Evolutionary conservation across 2,329 filamentous ascomycete species (phyloP).

Genomic region (Bipolaris victoriae): DNA sequence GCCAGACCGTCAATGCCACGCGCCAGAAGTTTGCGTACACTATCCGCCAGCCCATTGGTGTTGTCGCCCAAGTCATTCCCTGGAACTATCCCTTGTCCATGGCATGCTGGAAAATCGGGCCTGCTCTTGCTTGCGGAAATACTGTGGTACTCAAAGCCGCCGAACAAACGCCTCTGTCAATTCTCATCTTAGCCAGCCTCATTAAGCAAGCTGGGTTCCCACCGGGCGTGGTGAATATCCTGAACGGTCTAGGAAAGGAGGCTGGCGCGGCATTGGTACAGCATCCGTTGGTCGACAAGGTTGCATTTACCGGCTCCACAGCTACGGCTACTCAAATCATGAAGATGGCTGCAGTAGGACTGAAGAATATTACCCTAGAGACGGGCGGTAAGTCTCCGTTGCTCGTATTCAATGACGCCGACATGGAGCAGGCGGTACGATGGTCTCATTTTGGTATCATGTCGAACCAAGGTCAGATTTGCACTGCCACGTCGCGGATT

Average conservation of each 20-base stretch:
- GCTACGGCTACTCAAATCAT: conserved; percentile 72
- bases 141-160: conserved; percentile 62
- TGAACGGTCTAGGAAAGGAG: conserved; percentile 65
- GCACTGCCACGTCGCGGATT: conserved; percentile 61
- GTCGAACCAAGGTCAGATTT: conserved; percentile 63
- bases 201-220: conserved; percentile 65
- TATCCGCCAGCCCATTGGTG: conserved; percentile 8
- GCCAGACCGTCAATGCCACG: conserved; percentile 70
- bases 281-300: conserved; percentile 72
- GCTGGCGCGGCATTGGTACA: conserved; percentile 66
- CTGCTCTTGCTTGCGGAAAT: conserved; percentile 62
- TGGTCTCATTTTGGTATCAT: conserved; percentile 66
- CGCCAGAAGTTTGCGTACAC: conserved; percentile 75
- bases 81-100: conserved; percentile 54
- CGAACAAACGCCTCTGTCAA: conserved; percentile 59
- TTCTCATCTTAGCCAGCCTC: conserved; percentile 55
- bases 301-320: conserved; percentile 78
- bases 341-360: conserved; percentile 67
- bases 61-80: conserved; percentile 35
- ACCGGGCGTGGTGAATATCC: conserved; percentile 44
- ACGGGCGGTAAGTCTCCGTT: conserved; percentile 63
- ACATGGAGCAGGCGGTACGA: conserved; percentile 64
- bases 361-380: conserved; percentile 65
- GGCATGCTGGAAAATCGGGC: conserved; percentile 60
- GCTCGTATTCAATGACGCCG: conserved; percentile 61